Evolutionary conservation across 2,329 filamentous ascomycete genomes (phyloP).

Genomic region (Diaporthe caulivora): DNA sequence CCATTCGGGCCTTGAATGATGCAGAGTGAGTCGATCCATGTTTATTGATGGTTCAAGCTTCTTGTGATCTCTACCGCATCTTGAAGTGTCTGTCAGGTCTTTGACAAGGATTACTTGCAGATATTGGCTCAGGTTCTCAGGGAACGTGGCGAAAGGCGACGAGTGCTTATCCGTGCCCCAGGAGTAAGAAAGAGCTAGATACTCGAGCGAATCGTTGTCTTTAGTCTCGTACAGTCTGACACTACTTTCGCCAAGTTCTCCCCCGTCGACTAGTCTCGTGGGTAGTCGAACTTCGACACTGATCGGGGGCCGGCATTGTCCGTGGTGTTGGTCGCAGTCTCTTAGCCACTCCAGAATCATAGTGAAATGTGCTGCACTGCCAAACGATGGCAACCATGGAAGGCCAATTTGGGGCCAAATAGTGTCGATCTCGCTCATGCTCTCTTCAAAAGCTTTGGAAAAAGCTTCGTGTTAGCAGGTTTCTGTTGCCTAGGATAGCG

Average conservation of each 20-base stretch:
- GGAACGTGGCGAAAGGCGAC: slow-evolving; percentile 31
- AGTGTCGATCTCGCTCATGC: no score
- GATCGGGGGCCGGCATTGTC: neutral
- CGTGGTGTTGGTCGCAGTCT: slow-evolving; percentile 36
- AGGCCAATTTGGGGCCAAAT: slow-evolving; percentile 34
- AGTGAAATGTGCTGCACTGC: slow-evolving; percentile 35
- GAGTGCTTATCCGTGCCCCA: slow-evolving; percentile 37
- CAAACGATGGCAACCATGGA: slow-evolving; percentile 17
- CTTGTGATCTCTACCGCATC: slow-evolving; percentile 33
- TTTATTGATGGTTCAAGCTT: neutral
- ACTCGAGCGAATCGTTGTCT: slow-evolving; percentile 4
- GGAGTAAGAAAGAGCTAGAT: slow-evolving; percentile 42
- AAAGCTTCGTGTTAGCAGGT: no score
- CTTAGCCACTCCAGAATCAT: slow-evolving; percentile 39
- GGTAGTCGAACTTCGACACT: slow-evolving; percentile 16
- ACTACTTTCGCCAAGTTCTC: neutral
- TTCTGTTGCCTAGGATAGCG: no score
- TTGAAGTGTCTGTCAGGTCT: slow-evolving; percentile 1
- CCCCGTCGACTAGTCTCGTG: slow-evolving; percentile 37
- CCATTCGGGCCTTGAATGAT: neutral
- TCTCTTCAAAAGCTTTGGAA: no score
- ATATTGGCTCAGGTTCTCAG: neutral
- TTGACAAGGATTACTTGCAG: neutral
- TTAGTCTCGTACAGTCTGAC: slow-evolving; percentile 37
- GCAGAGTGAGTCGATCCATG: slow-evolving; percentile 36